These are phyloP conservation scores for Phytophthora quininea DNA, from an alignment of 352 stramenopile genomes.

Conservation along the genomic window DNA sequence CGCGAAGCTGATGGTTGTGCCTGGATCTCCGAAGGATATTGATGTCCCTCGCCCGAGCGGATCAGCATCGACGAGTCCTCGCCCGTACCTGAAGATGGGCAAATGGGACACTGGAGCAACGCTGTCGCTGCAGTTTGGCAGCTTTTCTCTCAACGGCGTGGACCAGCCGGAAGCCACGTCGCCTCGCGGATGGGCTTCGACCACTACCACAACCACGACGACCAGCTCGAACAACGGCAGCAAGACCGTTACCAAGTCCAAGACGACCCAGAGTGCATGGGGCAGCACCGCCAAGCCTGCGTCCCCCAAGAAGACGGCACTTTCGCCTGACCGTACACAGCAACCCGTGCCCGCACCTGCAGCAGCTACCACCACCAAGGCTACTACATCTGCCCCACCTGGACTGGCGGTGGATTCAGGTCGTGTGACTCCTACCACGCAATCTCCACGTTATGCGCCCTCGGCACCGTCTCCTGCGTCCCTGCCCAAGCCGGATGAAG, in stretches of 20 bases:
- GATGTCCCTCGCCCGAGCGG: constrained; percentile 42
- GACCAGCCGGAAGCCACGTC: constrained; percentile 65
- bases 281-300: constrained; percentile 39
- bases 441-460: constrained; percentile 72
- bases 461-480: constrained; percentile 85
- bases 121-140: constrained; percentile 87
- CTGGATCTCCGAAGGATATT: constrained; percentile 74
- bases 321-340: constrained; percentile 58
- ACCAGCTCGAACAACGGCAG: constrained; percentile 39
- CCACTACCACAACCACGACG: constrained; percentile 49
- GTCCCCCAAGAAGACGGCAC: constrained; percentile 76
- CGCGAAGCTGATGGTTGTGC: constrained; percentile 51
- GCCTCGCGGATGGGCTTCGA: constrained; percentile 62
- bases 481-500: constrained; percentile 85
- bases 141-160: constrained; percentile 82
- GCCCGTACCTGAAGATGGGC: constrained; percentile 85
- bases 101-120: constrained; percentile 78
- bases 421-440: constrained; percentile 69
- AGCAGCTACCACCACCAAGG: constrained; percentile 36
- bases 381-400: constrained; percentile 64
- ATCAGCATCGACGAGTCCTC: constrained; percentile 57
- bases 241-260: constrained; percentile 50
- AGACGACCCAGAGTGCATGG: constrained; percentile 65
- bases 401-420: constrained; percentile 74
- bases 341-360: constrained; percentile 11